Evolutionary conservation across 2,329 filamentous ascomycete species (phyloP).

Genomic region (Fusarium sp.): DNA sequence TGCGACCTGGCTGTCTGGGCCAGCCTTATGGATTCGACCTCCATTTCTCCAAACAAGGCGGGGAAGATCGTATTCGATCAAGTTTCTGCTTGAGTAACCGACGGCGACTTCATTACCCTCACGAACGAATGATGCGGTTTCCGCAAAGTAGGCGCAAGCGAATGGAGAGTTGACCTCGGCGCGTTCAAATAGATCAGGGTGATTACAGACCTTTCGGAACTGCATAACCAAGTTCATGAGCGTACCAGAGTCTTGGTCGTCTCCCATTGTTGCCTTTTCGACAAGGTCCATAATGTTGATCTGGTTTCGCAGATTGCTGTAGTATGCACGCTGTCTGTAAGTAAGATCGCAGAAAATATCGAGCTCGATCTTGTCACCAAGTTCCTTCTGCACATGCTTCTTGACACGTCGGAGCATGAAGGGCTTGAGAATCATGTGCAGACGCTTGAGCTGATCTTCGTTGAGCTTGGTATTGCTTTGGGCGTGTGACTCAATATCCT

Average conservation of each 20-base stretch:
- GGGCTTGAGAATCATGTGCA: conserved; percentile 99
- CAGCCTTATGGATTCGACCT: conserved; percentile 79
- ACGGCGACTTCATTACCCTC: conserved; percentile 85
- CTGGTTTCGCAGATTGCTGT: conserved; percentile 91
- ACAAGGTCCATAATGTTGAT: conserved; percentile 99
- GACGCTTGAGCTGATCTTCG: conserved; percentile 93
- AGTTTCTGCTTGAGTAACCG: conserved; percentile 85
- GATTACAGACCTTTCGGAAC: conserved; percentile 99
- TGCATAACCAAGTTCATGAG: conserved; percentile 99
- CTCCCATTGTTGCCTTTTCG: conserved; percentile 93
- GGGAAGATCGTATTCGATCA: conserved; percentile 87
- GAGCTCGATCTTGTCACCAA: conserved; percentile 97
- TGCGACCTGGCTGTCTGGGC: conserved; percentile 77
- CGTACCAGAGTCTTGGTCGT: conserved; percentile 94
- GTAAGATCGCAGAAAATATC: conserved; percentile 98
- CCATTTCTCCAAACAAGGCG: conserved; percentile 83
- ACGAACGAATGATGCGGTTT: conserved; percentile 93
- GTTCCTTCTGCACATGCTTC: conserved; percentile 98
- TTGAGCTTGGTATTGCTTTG: conserved; percentile 99
- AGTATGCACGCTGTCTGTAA: conserved; percentile 94
- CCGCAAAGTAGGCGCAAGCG: conserved; percentile 86
- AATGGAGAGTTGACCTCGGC: conserved; percentile 91
- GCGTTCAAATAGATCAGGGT: conserved; percentile 95
- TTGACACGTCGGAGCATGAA: conserved; percentile 99
- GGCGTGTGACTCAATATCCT: conserved; percentile 97